Evolutionary conservation across 202 grass and related monocot species (phyloP).

Genomic region (Carex sylvatica): DNA sequence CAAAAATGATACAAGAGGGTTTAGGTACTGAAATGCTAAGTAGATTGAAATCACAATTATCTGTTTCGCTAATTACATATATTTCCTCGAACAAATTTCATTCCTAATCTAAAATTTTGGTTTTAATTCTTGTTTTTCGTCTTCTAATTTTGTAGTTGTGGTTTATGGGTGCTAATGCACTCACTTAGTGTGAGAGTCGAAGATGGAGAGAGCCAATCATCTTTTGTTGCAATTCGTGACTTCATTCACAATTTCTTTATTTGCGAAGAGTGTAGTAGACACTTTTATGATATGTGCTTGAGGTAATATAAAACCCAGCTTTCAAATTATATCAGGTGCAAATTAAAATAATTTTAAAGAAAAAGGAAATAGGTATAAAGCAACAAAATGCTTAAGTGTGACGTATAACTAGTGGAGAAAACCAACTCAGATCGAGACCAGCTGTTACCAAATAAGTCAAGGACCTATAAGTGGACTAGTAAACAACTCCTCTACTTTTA

Average conservation of each 20-base stretch:
- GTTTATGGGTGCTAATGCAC: slow-evolving; percentile 91
- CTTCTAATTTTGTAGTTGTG: slow-evolving; percentile 58
- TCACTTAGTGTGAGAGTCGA: slow-evolving; percentile 69
- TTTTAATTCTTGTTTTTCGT: slow-evolving; percentile 22
- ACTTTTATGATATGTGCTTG: slow-evolving; percentile 92
- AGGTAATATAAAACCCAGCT: slow-evolving; percentile 37
- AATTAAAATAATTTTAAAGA: too few relatives aligned
- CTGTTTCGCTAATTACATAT: background rate
- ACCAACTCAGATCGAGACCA: background rate
- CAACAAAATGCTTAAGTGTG: background rate
- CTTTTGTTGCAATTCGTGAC: slow-evolving; percentile 83
- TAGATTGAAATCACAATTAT: slow-evolving; percentile 1
- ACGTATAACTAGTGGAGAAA: background rate
- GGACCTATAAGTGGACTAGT: background rate
- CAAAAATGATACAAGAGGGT: slow-evolving; percentile 90
- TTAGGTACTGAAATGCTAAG: slow-evolving; percentile 50
- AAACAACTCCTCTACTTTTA: background rate
- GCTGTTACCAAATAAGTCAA: background rate
- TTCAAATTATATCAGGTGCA: background rate
- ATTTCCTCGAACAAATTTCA: slow-evolving; percentile 1
- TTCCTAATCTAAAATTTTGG: slow-evolving; percentile 18
- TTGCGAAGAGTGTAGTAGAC: slow-evolving; percentile 81
- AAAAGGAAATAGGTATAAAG: background rate
- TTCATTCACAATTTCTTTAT: slow-evolving; percentile 97
- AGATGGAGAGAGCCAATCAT: slow-evolving; percentile 78